Evolutionary conservation across 2,329 filamentous ascomycete species (phyloP).

Genomic region (Drechslera avenae): DNA sequence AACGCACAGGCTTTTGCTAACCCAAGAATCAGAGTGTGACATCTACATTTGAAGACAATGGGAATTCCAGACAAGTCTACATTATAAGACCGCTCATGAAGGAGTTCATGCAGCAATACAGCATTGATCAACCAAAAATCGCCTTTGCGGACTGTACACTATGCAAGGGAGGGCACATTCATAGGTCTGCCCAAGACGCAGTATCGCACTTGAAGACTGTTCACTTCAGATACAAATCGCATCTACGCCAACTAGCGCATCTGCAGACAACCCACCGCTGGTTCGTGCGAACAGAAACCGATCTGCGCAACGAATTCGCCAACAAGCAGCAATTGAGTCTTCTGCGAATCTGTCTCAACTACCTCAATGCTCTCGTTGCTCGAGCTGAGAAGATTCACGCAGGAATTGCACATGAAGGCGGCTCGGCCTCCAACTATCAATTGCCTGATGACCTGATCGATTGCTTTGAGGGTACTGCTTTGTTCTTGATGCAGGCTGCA

Average conservation of each 20-base stretch:
- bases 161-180: not conserved
- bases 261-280: not conserved
- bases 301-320: constrained; percentile 1
- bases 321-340: constrained; percentile 2
- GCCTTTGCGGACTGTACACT: not conserved
- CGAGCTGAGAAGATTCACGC: constrained; percentile 7
- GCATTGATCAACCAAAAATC: not conserved
- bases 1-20: no score
- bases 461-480: constrained; percentile 12
- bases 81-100: not conserved
- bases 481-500: constrained; percentile 8
- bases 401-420: not conserved
- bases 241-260: not conserved
- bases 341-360: constrained; percentile 2
- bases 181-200: not conserved
- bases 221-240: not conserved
- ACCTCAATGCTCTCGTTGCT: not conserved
- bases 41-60: not conserved
- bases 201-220: not conserved
- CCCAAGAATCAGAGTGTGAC: not conserved
- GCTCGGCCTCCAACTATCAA: not conserved
- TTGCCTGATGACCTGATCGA: constrained; percentile 11
- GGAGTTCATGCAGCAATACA: not conserved
- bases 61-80: not conserved
- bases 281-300: constrained; percentile 1